Conservation (phyloP, 2,329 filamentous ascomycete genomes). For the Ophiognomonia clavigignenti-juglandacearum region DNA sequence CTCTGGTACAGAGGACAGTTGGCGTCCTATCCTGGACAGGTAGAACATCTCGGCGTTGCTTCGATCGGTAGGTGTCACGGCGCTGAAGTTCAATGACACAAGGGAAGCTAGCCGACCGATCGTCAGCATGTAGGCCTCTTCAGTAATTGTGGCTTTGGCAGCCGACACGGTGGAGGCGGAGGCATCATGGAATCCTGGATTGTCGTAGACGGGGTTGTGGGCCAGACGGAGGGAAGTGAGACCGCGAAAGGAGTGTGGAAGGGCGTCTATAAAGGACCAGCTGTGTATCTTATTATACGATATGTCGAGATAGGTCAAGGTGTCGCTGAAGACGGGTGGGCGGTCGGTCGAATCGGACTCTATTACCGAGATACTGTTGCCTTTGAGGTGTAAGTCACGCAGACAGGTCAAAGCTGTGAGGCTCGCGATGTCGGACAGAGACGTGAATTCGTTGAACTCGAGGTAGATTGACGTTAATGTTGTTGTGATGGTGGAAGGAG, state of each 20-base stretch:
- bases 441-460: slow-evolving; percentile 65
- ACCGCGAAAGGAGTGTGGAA: slow-evolving; percentile 66
- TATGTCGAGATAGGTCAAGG: slow-evolving; percentile 63
- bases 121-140: slow-evolving; percentile 87
- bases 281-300: slow-evolving; percentile 65
- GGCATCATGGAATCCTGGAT: slow-evolving; percentile 30
- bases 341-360: slow-evolving; percentile 23
- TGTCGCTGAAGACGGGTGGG: slow-evolving; percentile 45
- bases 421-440: slow-evolving; percentile 51
- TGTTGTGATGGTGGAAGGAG: slow-evolving; percentile 35
- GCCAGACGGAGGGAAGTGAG: slow-evolving; percentile 72
- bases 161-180: slow-evolving; percentile 21
- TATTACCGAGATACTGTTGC: slow-evolving; percentile 60
- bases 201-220: slow-evolving; percentile 78
- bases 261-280: slow-evolving; percentile 70
- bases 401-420: slow-evolving; percentile 49
- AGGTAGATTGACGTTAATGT: slow-evolving; percentile 61
- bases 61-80: slow-evolving; percentile 68
- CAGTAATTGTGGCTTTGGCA: slow-evolving; percentile 49
- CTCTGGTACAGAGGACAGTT: slow-evolving; percentile 59
- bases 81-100: slow-evolving; percentile 66
- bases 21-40: slow-evolving; percentile 73
- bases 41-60: slow-evolving; percentile 92
- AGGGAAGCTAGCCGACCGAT: slow-evolving; percentile 69
- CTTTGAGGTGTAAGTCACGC: slow-evolving; percentile 65